A percentile compares a stretch with the other conserved stretches of the same genome.
phyloP scores from a whole-genome alignment of 1,284 basidiomycete genomes.

The Bondarzewia mesenterica region DNA sequence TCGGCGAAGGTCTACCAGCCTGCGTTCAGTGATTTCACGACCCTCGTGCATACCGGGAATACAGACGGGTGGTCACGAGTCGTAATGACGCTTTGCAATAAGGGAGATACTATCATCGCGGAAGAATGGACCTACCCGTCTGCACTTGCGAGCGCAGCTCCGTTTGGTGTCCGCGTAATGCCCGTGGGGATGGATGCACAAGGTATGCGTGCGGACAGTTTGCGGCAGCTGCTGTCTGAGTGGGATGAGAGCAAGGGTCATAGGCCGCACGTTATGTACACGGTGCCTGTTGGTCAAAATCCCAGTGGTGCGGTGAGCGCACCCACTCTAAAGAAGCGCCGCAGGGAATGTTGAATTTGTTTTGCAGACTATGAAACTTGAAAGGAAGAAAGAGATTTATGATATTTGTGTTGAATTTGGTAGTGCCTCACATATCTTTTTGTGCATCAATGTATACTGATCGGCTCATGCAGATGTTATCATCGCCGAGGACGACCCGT shows the following conservation, averaged over 20 bases:
- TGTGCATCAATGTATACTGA: no score
- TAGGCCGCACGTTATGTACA: constrained; percentile 73
- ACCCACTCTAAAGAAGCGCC: not conserved
- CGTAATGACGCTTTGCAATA: constrained; percentile 54
- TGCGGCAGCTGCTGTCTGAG: constrained; percentile 51
- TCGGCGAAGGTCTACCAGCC: constrained; percentile 58
- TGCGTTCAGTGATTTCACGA: constrained; percentile 58
- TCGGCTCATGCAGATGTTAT: constrained; percentile 41
- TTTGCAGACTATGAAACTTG: constrained; percentile 49
- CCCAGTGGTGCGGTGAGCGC: constrained; percentile 63
- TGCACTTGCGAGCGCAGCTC: constrained; percentile 31
- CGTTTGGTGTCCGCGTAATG: constrained; percentile 43
- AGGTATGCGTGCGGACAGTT: constrained; percentile 57
- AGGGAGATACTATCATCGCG: constrained; percentile 64
- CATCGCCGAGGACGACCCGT: constrained; percentile 78
- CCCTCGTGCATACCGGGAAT: constrained; percentile 62
- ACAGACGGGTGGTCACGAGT: constrained; percentile 68
- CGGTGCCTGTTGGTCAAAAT: constrained; percentile 72
- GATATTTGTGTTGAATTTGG: constrained; percentile 73
- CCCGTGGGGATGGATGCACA: constrained; percentile 66
- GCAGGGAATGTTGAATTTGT: no score
- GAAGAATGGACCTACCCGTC: constrained; percentile 71
- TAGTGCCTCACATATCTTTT: constrained; percentile 13
- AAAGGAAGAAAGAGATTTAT: constrained; percentile 75
- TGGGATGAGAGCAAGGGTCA: constrained; percentile 63